These are phyloP conservation scores for Microthyrium microscopicum DNA, from an alignment of 2,329 filamentous ascomycete genomes.

Conservation along the genomic window DNA sequence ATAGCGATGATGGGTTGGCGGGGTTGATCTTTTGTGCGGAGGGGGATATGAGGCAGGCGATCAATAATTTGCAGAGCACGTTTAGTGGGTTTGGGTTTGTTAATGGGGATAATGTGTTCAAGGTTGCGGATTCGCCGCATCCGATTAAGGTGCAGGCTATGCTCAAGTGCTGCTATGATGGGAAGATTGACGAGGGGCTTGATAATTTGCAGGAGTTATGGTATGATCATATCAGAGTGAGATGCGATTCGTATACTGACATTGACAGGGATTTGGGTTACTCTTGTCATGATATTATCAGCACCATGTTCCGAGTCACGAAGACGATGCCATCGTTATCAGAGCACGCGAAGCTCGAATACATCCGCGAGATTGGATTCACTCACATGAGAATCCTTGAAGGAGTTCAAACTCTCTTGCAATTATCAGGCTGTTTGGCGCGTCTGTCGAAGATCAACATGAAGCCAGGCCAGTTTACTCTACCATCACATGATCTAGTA, in stretches of 20 bases:
- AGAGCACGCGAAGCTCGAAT: constrained; percentile 90
- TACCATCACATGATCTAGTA: too few species aligned
- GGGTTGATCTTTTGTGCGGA: constrained; percentile 96
- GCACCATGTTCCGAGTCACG: constrained; percentile 97
- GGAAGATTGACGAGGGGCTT: constrained; percentile 73
- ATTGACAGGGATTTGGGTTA: constrained; percentile 58
- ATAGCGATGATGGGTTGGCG: constrained; percentile 83
- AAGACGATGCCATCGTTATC: constrained; percentile 86
- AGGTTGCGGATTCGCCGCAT: constrained; percentile 90
- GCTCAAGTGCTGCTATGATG: constrained; percentile 93
- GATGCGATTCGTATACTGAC: constrained; percentile 67
- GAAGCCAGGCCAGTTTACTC: too few species aligned
- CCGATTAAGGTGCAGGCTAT: constrained; percentile 97
- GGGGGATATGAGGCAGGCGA: constrained; percentile 96
- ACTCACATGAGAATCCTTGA: constrained; percentile 99
- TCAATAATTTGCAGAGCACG: constrained; percentile 95
- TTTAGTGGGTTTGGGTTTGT: constrained; percentile 89
- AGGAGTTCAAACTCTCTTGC: constrained; percentile 84
- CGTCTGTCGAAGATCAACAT: constrained; percentile 92
- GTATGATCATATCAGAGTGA: constrained; percentile 26
- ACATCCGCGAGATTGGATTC: constrained; percentile 96
- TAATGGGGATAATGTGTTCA: constrained; percentile 96
- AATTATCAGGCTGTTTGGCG: constrained; percentile 82
- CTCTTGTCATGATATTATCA: constrained; percentile 97
- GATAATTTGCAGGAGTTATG: constrained; percentile 81